Base-by-base conservation (phyloP, 306 rosid species). In the Prunus davidiana region DNA sequence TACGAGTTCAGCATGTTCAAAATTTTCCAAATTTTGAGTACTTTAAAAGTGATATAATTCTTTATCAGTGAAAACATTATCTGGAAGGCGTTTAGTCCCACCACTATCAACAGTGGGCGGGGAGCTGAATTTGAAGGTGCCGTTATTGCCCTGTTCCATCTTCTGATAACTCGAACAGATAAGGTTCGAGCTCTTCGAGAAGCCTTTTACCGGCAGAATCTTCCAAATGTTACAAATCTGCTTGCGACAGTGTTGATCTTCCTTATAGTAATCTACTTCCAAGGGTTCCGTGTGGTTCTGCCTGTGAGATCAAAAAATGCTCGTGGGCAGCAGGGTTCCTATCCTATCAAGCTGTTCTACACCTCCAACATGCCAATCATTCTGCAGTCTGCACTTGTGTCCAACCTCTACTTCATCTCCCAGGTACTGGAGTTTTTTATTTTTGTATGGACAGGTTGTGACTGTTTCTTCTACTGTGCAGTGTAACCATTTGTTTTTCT, bases 351-450 rank as follows among this genome's bases (percentile, higher is more conserved):
- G 80, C 91, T 91, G 67, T 93, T 93, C 77, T 93, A 93, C 80
- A 93, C 98, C 78, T 93, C 97, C 77, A 93, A 93, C 86, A 93
- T 93, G 98, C 98, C 98, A 75, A 93, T 93, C 65, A 93, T 93
- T 84, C 95, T 93, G 45, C 98, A 93, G 79, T 91, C 98, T 77
- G 98, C 98, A 13, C 98, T 93, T 38, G 98, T 93, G 27, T 81
- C 97, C 71, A 93, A 90, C 67, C 96, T 93, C 38, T 93, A 93
- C 85, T 93, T 93, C 81, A 89, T 93, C 89, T 93, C 98, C 34
- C 97, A 93, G 98, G 98, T 93, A 84, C 68, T 22, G 27, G 20
- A 80, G 49, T 7, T 24, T 79, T 86, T 79, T 65, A 1, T 79
- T 32, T 25, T 82, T 38, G 74, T 51, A 12, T 38, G 28, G 49